Conservation (phyloP, 176 grass and related monocot genomes). For the Areca catechu region DNA sequence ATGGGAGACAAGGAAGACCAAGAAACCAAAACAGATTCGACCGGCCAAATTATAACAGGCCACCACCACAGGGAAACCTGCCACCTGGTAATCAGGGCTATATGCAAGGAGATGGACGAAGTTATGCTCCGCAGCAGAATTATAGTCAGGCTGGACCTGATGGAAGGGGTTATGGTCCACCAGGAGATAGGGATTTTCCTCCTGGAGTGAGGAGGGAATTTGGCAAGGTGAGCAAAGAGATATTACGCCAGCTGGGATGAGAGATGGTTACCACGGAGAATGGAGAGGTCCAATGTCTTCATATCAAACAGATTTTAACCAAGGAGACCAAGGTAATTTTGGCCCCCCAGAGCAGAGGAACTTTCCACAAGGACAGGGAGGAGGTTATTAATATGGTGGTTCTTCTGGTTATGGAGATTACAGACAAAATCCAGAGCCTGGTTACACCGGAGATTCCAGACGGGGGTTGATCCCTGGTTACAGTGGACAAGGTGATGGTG, state of each 20-base stretch:
- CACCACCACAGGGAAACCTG: conserved; percentile 26
- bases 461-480: no score
- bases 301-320: conserved; percentile 41
- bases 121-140: conserved; percentile 31
- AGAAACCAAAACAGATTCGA: conserved; percentile 23
- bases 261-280: conserved; percentile 9
- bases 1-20: conserved; percentile 44
- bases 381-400: conserved; percentile 16
- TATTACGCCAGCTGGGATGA: not conserved
- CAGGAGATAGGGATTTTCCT: conserved; percentile 16
- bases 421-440: conserved; percentile 16
- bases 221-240: conserved; percentile 5
- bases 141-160: conserved; percentile 32
- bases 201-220: conserved; percentile 5
- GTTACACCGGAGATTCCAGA: not conserved
- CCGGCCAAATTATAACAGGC: conserved; percentile 34
- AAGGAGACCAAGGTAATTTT: conserved; percentile 42
- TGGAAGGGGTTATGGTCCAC: conserved; percentile 30
- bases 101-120: conserved; percentile 24
- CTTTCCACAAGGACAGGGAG: conserved; percentile 37
- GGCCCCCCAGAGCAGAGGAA: conserved; percentile 39
- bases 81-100: not conserved
- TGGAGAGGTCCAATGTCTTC: conserved; percentile 6
- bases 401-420: conserved; percentile 33
- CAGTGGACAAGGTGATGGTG: conserved; percentile 8